These are phyloP conservation scores for Diaporthe eres DNA, from an alignment of 2,329 filamentous ascomycete species.

Conservation along the genomic window DNA sequence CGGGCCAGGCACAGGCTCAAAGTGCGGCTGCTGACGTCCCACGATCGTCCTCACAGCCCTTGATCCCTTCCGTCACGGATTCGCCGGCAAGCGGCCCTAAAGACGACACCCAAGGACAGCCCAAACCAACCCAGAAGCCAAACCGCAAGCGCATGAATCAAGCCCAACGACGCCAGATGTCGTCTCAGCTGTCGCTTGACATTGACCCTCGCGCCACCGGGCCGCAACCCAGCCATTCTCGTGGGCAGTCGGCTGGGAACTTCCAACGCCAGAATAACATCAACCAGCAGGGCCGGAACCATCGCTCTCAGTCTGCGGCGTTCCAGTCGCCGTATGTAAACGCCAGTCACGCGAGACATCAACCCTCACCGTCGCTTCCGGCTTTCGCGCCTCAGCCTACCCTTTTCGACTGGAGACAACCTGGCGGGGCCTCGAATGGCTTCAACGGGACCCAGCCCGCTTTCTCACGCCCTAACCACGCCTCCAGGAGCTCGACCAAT, in stretches of 20 bases:
- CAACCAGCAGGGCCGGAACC: constrained; percentile 47
- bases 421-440: constrained; percentile 42
- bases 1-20: constrained; percentile 31
- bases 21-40: not conserved
- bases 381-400: constrained; percentile 45
- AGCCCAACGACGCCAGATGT: constrained; percentile 75
- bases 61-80: not conserved
- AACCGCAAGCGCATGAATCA: constrained; percentile 71
- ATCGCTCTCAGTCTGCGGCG: constrained; percentile 53
- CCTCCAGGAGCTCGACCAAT: constrained; percentile 28
- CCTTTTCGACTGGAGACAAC: constrained; percentile 49
- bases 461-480: constrained; percentile 41
- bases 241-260: constrained; percentile 50
- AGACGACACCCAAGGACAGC: constrained; percentile 24
- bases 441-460: constrained; percentile 33
- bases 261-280: constrained; percentile 47
- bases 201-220: constrained; percentile 61
- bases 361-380: constrained; percentile 52
- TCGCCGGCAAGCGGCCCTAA: not conserved
- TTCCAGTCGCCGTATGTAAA: constrained; percentile 48
- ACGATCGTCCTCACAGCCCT: constrained; percentile 20
- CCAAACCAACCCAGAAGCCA: constrained; percentile 47
- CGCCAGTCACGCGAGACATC: constrained; percentile 47
- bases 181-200: constrained; percentile 69
- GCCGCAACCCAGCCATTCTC: constrained; percentile 48